Evolutionary conservation across 2,329 filamentous ascomycete species (phyloP).

Genomic region (Acarospora socialis): DNA sequence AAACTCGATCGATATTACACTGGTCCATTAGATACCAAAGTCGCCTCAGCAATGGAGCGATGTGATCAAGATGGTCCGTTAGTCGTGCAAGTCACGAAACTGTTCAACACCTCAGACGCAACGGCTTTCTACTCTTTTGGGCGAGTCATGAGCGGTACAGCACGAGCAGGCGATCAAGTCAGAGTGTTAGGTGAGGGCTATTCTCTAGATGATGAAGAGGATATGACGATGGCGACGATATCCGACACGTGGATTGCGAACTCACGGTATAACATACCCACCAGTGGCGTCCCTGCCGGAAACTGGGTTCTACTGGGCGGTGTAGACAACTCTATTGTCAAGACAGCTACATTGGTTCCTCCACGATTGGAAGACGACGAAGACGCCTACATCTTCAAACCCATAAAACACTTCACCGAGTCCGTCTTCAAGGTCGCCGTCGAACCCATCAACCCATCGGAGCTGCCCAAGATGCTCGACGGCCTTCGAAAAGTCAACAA

Average conservation of each 20-base stretch:
- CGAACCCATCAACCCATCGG: constrained; percentile 94
- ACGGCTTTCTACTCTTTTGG: constrained; percentile 82
- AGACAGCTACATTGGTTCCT: constrained; percentile 81
- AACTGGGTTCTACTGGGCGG: constrained; percentile 87
- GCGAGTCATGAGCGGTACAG: constrained; percentile 83
- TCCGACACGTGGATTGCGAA: constrained; percentile 80
- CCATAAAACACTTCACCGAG: constrained; percentile 87
- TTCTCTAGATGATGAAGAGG: constrained; percentile 92
- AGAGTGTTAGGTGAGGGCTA: constrained; percentile 91
- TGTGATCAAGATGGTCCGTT: constrained; percentile 85
- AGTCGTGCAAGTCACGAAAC: constrained; percentile 82
- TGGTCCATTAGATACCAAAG: constrained; percentile 68
- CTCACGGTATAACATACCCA: constrained; percentile 82
- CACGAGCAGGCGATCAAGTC: constrained; percentile 65
- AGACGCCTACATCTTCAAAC: constrained; percentile 89
- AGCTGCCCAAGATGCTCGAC: constrained; percentile 96
- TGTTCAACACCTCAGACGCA: constrained; percentile 84
- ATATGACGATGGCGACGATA: constrained; percentile 81
- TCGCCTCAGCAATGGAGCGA: constrained; percentile 62
- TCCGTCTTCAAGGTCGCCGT: constrained; percentile 96
- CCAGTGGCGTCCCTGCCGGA: constrained; percentile 82
- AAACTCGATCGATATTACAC: constrained; percentile 83
- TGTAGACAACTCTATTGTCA: constrained; percentile 95
- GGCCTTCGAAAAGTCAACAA: constrained; percentile 95
- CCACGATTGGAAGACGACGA: constrained; percentile 71